Conservation (phyloP, 371 early-diverging fungal species). For the Blakeslea trispora region DNA sequence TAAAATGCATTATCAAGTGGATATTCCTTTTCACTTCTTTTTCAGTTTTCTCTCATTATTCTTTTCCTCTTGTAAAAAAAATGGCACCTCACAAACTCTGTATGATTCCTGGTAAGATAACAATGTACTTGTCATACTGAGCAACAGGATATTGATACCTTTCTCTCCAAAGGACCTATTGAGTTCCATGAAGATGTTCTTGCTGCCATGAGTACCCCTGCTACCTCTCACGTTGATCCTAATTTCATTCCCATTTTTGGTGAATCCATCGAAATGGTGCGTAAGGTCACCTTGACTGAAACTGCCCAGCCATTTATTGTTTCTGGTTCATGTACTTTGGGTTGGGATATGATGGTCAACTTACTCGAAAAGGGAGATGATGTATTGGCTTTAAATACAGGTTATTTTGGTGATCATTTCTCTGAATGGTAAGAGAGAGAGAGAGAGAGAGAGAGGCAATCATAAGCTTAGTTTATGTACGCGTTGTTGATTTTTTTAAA, state of each 20-base stretch:
- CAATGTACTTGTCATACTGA: too few relatives aligned
- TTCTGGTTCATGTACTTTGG: slow-evolving; percentile 92
- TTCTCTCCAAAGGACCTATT: slow-evolving; percentile 70
- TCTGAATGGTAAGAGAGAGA: slow-evolving; percentile 75
- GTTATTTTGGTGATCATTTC: slow-evolving; percentile 96
- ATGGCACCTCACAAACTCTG: slow-evolving; percentile 70
- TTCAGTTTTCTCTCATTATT: slow-evolving; percentile 6
- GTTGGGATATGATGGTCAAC: slow-evolving; percentile 96
- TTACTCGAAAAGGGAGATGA: slow-evolving; percentile 87
- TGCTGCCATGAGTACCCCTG: slow-evolving; percentile 86
- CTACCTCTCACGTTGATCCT: slow-evolving; percentile 93
- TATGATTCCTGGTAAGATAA: slow-evolving; percentile 82
- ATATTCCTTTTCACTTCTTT: slow-evolving; percentile 4
- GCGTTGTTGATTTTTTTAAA: slow-evolving; percentile 4
- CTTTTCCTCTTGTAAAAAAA: slow-evolving; percentile 12
- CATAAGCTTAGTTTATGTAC: too few relatives aligned
- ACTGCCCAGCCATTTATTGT: slow-evolving; percentile 94
- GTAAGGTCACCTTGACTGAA: slow-evolving; percentile 78
- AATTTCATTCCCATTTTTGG: slow-evolving; percentile 88
- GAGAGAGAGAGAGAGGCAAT: too few relatives aligned
- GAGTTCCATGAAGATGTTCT: slow-evolving; percentile 92
- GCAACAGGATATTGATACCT: background rate
- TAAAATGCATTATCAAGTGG: slow-evolving; percentile 17
- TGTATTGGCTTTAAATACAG: slow-evolving; percentile 90
- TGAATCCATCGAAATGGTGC: slow-evolving; percentile 79